Evolutionary conservation across 208 protist genomes (phyloP), one percentile per base, ranked within the genome.

Genomic region (Trypanosoma platydactyli): DNA sequence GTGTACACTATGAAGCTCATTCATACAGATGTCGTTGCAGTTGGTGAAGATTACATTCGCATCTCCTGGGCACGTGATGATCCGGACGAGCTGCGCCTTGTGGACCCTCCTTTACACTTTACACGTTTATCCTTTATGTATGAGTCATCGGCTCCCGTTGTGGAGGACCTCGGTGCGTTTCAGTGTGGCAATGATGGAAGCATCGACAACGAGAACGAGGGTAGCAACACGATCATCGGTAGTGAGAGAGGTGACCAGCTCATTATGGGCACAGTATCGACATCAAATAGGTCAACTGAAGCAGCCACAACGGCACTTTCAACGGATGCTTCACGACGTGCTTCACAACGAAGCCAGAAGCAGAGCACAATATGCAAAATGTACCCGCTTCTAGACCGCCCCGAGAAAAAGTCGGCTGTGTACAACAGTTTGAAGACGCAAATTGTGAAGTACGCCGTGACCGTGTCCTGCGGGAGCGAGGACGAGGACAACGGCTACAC

Each of bases 1-100:
- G 64, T 97, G 11, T 86, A 87, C 76, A 97, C 92, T 13, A 92
- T 97, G 86, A 84, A 85, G 72, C 81, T 81, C n/a, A 63, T 97
- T 5, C 35, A 61, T 40, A 48, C 58, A 33, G 76, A 74, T 44
- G 76, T 94, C 27, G 71, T 73, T 30, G 85, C 87, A 7, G 81
- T 94, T 25, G 92, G 92, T 11, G 92, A 97, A 69, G 85, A 92
- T 62, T 97, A 89, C 70, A 71, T 95, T 46, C 86, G 84, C 18
- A 30, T 95, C 24, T 52, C 54, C 52, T 97, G 92, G 92, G 46
- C 45, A 55, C 84, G 89, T 45, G 71, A 80, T 2, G 81, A 79
- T 11, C 88, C 88, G 4, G 81, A 91, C 72, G 80, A 84, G 73
- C 11, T 93, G 45, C 73, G 77, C 45, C 50, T 76, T 56, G 65